Evolutionary conservation across 179 eudicot species (phyloP).

Genomic region (Drosera spatulata): DNA sequence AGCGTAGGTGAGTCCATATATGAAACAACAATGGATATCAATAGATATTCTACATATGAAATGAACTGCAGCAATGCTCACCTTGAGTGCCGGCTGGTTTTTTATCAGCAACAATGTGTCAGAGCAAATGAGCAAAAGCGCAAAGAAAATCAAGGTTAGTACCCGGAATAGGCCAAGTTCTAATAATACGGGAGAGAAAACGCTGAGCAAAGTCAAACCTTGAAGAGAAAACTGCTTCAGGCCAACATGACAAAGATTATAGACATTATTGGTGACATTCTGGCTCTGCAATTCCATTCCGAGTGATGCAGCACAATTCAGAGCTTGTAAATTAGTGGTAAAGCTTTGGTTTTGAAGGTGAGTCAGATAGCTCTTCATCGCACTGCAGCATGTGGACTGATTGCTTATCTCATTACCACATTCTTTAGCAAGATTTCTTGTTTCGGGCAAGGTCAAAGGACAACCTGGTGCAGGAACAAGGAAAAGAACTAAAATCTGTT

Average conservation of each 20-base stretch:
- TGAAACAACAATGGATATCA: not conserved
- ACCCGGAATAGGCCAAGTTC: slow-evolving; percentile 5
- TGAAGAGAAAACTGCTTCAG: slow-evolving; percentile 93
- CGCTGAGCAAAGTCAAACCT: slow-evolving; percentile 28
- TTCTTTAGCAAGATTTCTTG: slow-evolving; percentile 32
- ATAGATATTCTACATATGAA: not conserved
- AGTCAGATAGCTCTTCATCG: slow-evolving; percentile 55
- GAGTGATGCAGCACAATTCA: slow-evolving; percentile 88
- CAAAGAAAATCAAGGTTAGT: slow-evolving; percentile 6
- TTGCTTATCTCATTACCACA: slow-evolving; percentile 45
- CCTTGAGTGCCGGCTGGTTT: slow-evolving; percentile 73
- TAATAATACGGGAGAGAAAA: too few species aligned
- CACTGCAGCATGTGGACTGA: slow-evolving; percentile 51
- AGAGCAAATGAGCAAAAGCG: slow-evolving; percentile 8
- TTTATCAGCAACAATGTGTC: slow-evolving; percentile 5
- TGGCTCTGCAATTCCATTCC: slow-evolving; percentile 60
- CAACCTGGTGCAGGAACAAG: slow-evolving; percentile 38
- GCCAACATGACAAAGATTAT: slow-evolving; percentile 66
- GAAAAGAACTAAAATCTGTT: too few species aligned
- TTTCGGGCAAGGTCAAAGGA: slow-evolving; percentile 70
- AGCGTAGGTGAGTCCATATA: not conserved
- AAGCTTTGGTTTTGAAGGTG: slow-evolving; percentile 94
- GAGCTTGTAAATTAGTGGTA: slow-evolving; percentile 88
- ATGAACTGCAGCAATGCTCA: slow-evolving; percentile 11
- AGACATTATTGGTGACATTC: slow-evolving; percentile 72